Conservation (phyloP, 345 rosid genomes). For the Dimocarpus longan region DNA sequence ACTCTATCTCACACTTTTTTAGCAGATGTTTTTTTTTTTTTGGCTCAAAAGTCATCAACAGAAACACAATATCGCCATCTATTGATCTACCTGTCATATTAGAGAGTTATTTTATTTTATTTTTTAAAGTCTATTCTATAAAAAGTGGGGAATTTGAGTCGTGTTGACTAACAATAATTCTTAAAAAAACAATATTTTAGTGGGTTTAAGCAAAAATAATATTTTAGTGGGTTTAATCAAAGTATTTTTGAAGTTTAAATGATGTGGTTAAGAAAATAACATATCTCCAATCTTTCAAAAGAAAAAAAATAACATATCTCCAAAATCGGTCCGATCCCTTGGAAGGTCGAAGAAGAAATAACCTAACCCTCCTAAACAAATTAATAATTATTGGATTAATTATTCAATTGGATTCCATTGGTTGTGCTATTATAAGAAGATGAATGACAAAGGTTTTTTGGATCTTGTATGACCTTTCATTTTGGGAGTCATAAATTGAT, state of each 20-base stretch:
- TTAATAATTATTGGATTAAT: not conserved
- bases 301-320: not conserved
- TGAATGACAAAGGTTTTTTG: constrained; percentile 17
- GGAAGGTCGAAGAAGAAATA: constrained; percentile 27
- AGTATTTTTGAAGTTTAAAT: not conserved
- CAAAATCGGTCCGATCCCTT: constrained; percentile 11
- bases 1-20: no score
- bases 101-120: not conserved
- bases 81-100: not conserved
- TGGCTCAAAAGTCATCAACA: not conserved
- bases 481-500: not conserved
- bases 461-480: constrained; percentile 23
- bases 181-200: not conserved
- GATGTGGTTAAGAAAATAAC: constrained; percentile 10
- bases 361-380: constrained; percentile 24
- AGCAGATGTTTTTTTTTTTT: no score
- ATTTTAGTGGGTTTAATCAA: not conserved
- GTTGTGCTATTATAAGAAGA: not conserved
- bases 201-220: not conserved
- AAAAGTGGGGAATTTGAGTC: constrained; percentile 1
- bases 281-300: not conserved
- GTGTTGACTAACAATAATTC: constrained; percentile 11
- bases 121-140: not conserved
- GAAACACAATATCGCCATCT: not conserved
- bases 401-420: constrained; percentile 12